Percentiles rank a stretch among this genome's conserved stretches.
phyloP scores from a whole-genome alignment of 805 yeast species.

The Blastobotrys attinorum region DNA sequence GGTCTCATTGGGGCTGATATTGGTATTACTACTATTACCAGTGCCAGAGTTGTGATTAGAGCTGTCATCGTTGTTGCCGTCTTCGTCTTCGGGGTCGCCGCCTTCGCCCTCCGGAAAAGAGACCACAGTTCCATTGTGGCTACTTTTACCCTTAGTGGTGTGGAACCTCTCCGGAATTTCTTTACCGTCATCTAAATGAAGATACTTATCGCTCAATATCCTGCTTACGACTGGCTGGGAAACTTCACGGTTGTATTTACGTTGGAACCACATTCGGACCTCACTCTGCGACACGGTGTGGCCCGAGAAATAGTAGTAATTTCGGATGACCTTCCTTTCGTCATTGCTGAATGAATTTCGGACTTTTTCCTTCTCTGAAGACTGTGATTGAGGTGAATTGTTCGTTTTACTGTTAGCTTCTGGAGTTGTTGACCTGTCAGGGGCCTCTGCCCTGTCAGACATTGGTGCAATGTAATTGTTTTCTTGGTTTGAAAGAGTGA shows the following conservation, averaged over 20 bases:
- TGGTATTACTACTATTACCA: not conserved
- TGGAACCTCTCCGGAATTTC: not conserved
- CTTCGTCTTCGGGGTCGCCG: too few species aligned
- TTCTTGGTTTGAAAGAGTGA: too few species aligned
- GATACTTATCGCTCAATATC: not conserved
- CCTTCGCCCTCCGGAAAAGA: too few species aligned
- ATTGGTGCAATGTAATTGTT: too few species aligned
- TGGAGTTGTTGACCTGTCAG: not conserved
- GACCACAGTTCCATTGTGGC: not conserved
- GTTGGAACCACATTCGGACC: not conserved
- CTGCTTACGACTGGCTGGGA: not conserved
- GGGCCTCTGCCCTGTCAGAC: not conserved
- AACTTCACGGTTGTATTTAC: not conserved
- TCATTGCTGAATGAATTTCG: not conserved
- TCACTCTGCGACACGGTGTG: not conserved
- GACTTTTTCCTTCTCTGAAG: not conserved
- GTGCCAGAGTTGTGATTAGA: not conserved
- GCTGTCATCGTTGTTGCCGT: not conserved
- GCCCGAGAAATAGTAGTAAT: not conserved
- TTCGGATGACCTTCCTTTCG: not conserved
- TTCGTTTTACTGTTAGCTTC: not conserved
- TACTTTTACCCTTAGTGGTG: not conserved
- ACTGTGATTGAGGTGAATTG: not conserved
- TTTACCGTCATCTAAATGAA: not conserved
- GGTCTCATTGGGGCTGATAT: too few species aligned